These are phyloP conservation scores for Mercurialis annua DNA, from an alignment of 345 rosid genomes.

Conservation along the genomic window DNA sequence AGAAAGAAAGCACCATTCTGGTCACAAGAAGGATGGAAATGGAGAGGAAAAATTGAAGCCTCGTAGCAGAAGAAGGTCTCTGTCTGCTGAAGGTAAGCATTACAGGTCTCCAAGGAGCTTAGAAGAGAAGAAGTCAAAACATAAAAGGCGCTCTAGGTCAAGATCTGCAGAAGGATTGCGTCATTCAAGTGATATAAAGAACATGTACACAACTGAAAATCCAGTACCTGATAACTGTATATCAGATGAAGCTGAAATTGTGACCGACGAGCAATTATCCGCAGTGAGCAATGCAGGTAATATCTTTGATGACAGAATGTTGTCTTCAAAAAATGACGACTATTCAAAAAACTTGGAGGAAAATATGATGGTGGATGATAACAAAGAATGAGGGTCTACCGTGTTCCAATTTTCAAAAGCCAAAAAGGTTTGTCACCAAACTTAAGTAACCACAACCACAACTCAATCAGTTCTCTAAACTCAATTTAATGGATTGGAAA, in stretches of 20 bases:
- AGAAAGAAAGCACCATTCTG: conserved; percentile 40
- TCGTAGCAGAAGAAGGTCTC: conserved; percentile 40
- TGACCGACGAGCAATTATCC: conserved; percentile 15
- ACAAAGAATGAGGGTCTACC: conserved; percentile 7
- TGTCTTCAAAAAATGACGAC: conserved; percentile 18
- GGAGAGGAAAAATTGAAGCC: conserved; percentile 44
- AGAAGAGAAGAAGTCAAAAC: conserved; percentile 40
- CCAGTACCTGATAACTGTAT: conserved; percentile 9
- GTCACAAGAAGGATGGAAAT: conserved; percentile 37
- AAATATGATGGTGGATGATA: conserved; percentile 4
- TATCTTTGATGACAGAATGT: conserved; percentile 4
- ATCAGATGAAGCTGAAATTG: conserved; percentile 15
- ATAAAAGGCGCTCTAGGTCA: conserved; percentile 39
- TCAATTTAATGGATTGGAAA: background rate
- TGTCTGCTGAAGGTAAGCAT: conserved; percentile 44
- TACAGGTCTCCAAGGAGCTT: conserved; percentile 33
- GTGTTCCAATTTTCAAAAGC: conserved; percentile 1
- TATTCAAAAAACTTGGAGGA: conserved; percentile 14
- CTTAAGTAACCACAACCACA: conserved; percentile 9
- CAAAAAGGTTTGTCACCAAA: conserved; percentile 15
- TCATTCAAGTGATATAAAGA: conserved; percentile 24
- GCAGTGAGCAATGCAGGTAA: conserved; percentile 14
- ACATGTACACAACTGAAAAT: conserved; percentile 23
- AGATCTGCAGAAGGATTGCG: conserved; percentile 39
- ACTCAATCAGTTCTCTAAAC: conserved; percentile 20